Conservation (phyloP, 108 stramenopile species). For the Cyclostephanos tholiformis region DNA sequence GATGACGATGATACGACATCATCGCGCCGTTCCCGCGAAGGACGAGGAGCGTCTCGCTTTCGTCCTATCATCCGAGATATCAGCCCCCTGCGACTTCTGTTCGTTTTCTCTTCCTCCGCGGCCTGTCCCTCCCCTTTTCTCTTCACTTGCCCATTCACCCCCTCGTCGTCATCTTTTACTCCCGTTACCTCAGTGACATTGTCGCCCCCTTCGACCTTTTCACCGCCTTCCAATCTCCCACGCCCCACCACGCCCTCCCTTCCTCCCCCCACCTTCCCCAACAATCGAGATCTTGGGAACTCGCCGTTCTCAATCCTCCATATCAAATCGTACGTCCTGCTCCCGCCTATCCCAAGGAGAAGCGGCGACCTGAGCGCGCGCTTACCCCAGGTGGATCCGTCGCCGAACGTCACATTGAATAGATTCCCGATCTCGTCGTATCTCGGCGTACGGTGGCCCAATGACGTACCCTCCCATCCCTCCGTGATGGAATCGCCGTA, state of each 20-base stretch:
- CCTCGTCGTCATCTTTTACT: background rate
- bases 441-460: constrained; percentile 20
- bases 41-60: too few relatives aligned
- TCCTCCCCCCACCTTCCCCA: background rate
- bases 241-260: background rate
- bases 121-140: background rate
- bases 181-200: background rate
- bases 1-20: too few relatives aligned
- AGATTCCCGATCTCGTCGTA: constrained; percentile 14
- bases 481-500: constrained; percentile 49
- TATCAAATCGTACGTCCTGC: constrained; percentile 43
- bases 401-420: constrained; percentile 30
- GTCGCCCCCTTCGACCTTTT: background rate
- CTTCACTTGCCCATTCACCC: background rate
- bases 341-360: constrained; percentile 40
- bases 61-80: too few relatives aligned
- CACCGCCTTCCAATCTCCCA: too few relatives aligned
- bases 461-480: constrained; percentile 43
- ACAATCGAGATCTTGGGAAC: constrained; percentile 31
- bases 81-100: too few relatives aligned
- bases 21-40: too few relatives aligned
- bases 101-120: too few relatives aligned
- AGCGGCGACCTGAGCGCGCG: constrained; percentile 29
- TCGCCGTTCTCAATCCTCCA: constrained; percentile 42
- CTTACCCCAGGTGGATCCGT: constrained; percentile 17